These are phyloP conservation scores for Cephaloascus albidus DNA, from an alignment of 805 yeast species.

Conservation along the genomic window DNA sequence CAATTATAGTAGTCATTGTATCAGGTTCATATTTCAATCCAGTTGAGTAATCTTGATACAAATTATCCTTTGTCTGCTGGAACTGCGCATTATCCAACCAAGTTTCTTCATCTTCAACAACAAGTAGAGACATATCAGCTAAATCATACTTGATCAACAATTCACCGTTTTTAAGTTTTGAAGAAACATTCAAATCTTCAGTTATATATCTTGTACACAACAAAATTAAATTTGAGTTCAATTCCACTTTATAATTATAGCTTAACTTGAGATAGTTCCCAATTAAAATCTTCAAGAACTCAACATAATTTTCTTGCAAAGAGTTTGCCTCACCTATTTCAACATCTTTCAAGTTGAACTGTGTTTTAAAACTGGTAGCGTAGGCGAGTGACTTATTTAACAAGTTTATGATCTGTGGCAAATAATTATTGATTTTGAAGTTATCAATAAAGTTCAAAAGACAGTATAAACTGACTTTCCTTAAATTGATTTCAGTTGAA, in stretches of 20 bases:
- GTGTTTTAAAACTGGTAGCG: conserved; percentile 30
- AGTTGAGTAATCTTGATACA: conserved; percentile 14
- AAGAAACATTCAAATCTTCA: neutral
- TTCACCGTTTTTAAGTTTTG: conserved; percentile 8
- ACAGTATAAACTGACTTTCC: conserved; percentile 14
- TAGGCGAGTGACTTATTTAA: conserved; percentile 29
- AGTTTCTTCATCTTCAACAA: conserved; percentile 4
- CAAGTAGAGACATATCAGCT: conserved; percentile 8
- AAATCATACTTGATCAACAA: conserved; percentile 10
- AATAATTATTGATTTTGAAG: conserved; percentile 30
- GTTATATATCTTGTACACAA: neutral
- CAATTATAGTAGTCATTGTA: conserved; percentile 50
- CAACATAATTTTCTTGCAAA: neutral
- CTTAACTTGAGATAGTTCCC: neutral
- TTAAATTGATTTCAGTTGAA: conserved; percentile 18
- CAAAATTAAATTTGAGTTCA: neutral
- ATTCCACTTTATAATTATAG: neutral
- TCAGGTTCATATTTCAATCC: conserved; percentile 25
- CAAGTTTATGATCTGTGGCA: conserved; percentile 49
- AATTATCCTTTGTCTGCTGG: conserved; percentile 9
- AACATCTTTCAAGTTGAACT: conserved; percentile 32
- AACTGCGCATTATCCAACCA: conserved; percentile 1
- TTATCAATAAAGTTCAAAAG: conserved; percentile 15
- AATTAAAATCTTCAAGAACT: neutral
- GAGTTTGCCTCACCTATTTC: conserved; percentile 12